Percentiles rank a stretch among this genome's conserved stretches.
Evolutionary conservation across 768 basidiomycete genomes (phyloP).

Genomic region (Auricularia sp.): DNA sequence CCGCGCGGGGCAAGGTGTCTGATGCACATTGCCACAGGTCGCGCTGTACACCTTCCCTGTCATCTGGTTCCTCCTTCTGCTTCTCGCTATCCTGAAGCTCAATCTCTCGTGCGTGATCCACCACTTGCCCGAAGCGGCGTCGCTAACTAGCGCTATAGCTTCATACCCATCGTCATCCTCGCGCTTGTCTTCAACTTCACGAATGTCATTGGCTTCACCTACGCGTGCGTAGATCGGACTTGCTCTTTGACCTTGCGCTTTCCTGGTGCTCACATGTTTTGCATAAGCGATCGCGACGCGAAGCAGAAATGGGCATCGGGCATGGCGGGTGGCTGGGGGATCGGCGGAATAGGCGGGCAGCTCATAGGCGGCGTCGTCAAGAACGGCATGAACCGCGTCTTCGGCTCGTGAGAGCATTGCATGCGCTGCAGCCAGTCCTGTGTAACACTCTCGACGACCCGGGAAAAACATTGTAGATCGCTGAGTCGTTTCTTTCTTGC

Average conservation of each 20-base stretch:
- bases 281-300: conserved; percentile 73
- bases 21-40: conserved; percentile 35
- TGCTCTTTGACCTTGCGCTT: not conserved
- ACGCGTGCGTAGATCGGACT: conserved; percentile 48
- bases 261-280: not conserved
- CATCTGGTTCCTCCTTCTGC: conserved; percentile 76
- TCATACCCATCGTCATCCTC: conserved; percentile 86
- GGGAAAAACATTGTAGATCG: too few species aligned
- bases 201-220: conserved; percentile 94
- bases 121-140: not conserved
- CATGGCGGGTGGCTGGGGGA: conserved; percentile 62
- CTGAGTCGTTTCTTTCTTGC: too few species aligned
- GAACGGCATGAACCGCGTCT: conserved; percentile 68
- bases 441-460: too few species aligned
- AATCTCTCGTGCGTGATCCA: conserved; percentile 60
- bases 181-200: conserved; percentile 94
- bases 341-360: conserved; percentile 79
- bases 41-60: conserved; percentile 84
- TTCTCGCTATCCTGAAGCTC: conserved; percentile 84
- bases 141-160: conserved; percentile 35
- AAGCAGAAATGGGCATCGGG: conserved; percentile 83
- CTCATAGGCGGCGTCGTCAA: conserved; percentile 74
- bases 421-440: too few species aligned
- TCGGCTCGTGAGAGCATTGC: conserved; percentile 27
- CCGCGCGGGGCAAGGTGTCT: not conserved